Evolutionary conservation across 1,284 basidiomycete genomes (phyloP).

Genomic region (Rhodotorula sp.): DNA sequence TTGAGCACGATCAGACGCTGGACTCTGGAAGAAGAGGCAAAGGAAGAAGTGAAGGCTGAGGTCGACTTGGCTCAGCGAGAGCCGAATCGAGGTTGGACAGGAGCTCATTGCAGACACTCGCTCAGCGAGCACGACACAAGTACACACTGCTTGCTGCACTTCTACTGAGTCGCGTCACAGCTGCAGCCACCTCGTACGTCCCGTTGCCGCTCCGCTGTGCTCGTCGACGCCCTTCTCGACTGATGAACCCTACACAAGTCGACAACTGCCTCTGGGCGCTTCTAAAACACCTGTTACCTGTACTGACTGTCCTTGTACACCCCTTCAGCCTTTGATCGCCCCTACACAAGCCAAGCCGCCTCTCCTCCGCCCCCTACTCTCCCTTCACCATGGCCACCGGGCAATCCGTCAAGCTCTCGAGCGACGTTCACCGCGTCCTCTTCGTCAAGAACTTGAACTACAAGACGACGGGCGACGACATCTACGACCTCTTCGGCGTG

Average conservation of each 20-base stretch:
- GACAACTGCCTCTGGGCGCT: no score
- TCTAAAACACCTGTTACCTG: no score
- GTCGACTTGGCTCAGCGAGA: no score
- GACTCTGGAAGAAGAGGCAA: background rate
- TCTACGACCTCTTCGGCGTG: constrained; percentile 91
- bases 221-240: no score
- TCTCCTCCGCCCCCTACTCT: background rate
- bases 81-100: no score
- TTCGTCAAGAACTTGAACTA: constrained; percentile 76
- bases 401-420: constrained; percentile 37
- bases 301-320: background rate
- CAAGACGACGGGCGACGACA: constrained; percentile 74
- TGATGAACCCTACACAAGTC: no score
- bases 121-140: no score
- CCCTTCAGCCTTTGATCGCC: background rate
- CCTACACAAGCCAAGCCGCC: background rate
- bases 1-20: background rate
- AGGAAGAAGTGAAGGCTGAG: background rate
- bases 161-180: no score
- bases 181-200: no score
- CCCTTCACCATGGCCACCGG: constrained; percentile 9
- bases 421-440: constrained; percentile 47
- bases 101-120: no score
- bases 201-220: no score
- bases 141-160: no score